These are phyloP conservation scores for Boletales sp. DNA, from an alignment of 768 basidiomycete species.

Conservation along the genomic window DNA sequence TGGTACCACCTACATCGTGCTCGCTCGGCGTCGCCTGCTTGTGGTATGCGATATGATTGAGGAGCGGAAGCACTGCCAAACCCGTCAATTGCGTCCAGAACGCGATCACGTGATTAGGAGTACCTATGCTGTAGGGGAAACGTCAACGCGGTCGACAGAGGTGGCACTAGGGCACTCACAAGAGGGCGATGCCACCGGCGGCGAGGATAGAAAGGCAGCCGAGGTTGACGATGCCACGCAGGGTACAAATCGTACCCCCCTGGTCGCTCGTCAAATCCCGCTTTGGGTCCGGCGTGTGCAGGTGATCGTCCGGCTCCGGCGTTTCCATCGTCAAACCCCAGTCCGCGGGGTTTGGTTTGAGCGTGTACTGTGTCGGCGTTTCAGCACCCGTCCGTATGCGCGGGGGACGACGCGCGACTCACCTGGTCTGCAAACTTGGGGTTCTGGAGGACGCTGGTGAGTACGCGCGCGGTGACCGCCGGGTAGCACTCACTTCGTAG, in stretches of 20 bases:
- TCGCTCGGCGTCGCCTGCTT: conserved; percentile 44
- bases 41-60: conserved; percentile 42
- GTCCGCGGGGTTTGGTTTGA: conserved; percentile 42
- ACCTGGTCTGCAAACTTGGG: conserved; percentile 24
- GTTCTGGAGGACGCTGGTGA: conserved; percentile 19
- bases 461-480: neutral
- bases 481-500: conserved; percentile 18
- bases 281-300: conserved; percentile 61
- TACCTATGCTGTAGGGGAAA: conserved; percentile 16
- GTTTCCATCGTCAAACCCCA: conserved; percentile 46
- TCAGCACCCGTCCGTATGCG: neutral
- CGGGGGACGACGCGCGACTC: neutral
- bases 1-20: conserved; percentile 75
- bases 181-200: conserved; percentile 44
- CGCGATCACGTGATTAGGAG: neutral
- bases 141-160: neutral
- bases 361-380: conserved; percentile 31
- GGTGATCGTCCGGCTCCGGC: conserved; percentile 58
- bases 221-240: conserved; percentile 61
- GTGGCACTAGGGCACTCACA: conserved; percentile 39
- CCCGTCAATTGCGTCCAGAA: neutral
- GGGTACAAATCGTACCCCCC: conserved; percentile 57
- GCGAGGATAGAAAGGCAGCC: conserved; percentile 63
- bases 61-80: conserved; percentile 45
- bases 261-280: conserved; percentile 52